Base-by-base conservation (phyloP, 78 protist genomes). In the Salpingoeca rosetta region DNA sequence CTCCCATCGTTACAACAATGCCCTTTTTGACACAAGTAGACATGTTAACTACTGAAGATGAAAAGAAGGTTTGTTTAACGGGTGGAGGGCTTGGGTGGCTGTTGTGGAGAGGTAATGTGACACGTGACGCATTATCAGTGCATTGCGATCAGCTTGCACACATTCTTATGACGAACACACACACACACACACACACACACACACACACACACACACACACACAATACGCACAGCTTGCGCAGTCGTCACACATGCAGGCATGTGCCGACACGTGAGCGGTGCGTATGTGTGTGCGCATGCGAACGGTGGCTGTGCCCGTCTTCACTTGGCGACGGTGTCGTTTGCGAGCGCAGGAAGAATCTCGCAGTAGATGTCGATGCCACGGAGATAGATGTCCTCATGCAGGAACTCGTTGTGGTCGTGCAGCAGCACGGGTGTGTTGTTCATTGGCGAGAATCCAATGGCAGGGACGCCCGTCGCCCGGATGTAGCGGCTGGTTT, bases 371-470 rank as follows among this genome's bases (percentile, higher is more conserved):
- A 94, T 88, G 42, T 40, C 89, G 79, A 94, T 79, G 43, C 97
- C 97, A 31, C 44, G 41, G 0, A 94, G 37, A 42, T 78, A 95
- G 45, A 85, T 45, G 72, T 78, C 73, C 87, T 85, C 92, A 39
- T 85, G 37, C 35, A 96, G 84, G 37, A 44, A 91, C 82, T 96
- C 98, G 79, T 96, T 90, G 89, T 96, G 95, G 44, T 94, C 98
- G 87, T 96, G 98, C 22, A 96, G 90, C 41, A 94, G 87, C 43
- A 94, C 84, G 12, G 96, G 96, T 22, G 94, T 91, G 80, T 90
- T 38, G 74, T 76, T 76, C 76, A 96, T 94, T 65, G 96, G 96
- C 22, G 91, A 85, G 86, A 95, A 94, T 3, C 98, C 98, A 72
- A 94, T 82, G 27, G 92, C 92, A 3, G 96, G 93, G 24, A 94